phyloP scores from a whole-genome alignment of 805 yeast species.

The Starmerella geochares region DNA sequence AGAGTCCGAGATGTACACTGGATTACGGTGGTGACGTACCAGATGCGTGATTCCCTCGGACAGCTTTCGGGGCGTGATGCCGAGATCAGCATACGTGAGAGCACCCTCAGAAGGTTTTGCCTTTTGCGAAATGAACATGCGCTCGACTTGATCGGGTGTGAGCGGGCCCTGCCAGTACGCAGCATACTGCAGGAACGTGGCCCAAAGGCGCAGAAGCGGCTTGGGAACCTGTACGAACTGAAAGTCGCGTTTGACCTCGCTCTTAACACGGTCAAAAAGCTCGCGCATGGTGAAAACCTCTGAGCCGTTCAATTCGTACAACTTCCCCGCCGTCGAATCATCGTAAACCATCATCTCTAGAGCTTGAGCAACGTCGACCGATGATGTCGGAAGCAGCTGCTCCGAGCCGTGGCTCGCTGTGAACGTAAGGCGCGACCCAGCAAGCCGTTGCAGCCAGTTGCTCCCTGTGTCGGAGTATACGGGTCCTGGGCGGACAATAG shows the following conservation, averaged over 20 bases:
- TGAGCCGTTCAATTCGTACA: conserved; percentile 66
- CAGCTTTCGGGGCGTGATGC: conserved; percentile 48
- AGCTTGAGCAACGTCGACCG: conserved; percentile 65
- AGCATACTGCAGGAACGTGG: conserved; percentile 33
- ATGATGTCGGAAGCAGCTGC: conserved; percentile 61
- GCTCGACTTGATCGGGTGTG: conserved; percentile 64
- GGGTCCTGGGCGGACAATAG: conserved; percentile 78
- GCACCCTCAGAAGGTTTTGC: conserved; percentile 46
- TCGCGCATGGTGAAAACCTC: conserved; percentile 52
- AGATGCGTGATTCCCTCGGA: conserved; percentile 35
- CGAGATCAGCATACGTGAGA: conserved; percentile 58
- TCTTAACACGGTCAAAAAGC: conserved; percentile 60
- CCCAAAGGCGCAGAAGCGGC: conserved; percentile 31
- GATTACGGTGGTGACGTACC: conserved; percentile 28
- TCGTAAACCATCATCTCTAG: conserved; percentile 70
- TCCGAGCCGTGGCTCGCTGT: conserved; percentile 58
- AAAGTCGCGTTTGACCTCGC: conserved; percentile 41
- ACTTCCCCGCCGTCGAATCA: conserved; percentile 67
- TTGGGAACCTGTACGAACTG: conserved; percentile 36
- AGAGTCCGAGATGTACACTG: conserved; percentile 26
- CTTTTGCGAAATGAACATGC: conserved; percentile 59
- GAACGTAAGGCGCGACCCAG: conserved; percentile 48
- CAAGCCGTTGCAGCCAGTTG: conserved; percentile 52
- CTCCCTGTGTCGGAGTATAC: conserved; percentile 64
- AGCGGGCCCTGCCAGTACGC: conserved; percentile 40